These are phyloP conservation scores for Carex parvula DNA, from an alignment of 176 grass and related monocot genomes.

Conservation along the genomic window DNA sequence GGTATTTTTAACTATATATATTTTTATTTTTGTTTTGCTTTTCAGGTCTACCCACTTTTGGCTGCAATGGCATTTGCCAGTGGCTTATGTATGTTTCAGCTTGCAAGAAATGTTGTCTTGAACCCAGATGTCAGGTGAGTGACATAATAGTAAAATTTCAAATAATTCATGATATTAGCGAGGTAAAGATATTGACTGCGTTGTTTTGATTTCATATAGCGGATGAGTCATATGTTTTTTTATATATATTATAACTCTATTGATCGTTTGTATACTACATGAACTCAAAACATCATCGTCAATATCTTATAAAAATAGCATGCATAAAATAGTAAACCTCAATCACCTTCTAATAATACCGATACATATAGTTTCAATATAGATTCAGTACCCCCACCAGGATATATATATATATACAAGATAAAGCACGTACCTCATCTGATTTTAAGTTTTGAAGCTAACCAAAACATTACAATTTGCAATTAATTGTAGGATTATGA, in stretches of 20 bases:
- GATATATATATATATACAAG: not conserved
- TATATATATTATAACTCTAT: too few species aligned
- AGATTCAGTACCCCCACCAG: not conserved
- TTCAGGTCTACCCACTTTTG: conserved; percentile 30
- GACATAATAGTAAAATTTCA: too few species aligned
- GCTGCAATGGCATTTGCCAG: conserved; percentile 29
- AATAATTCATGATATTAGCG: too few species aligned
- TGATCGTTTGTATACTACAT: too few species aligned
- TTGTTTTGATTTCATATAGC: too few species aligned
- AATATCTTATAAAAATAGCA: too few species aligned
- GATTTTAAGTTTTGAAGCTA: not conserved
- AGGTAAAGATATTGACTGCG: too few species aligned
- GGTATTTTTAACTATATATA: not conserved
- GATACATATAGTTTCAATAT: too few species aligned
- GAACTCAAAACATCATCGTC: too few species aligned
- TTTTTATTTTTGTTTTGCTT: not conserved
- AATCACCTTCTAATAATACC: not conserved
- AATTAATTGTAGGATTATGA: conserved; percentile 13
- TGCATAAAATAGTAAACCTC: not conserved
- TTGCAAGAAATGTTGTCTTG: conserved; percentile 30
- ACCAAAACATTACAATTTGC: not conserved
- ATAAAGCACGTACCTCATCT: too few species aligned
- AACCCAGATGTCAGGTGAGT: conserved; percentile 36
- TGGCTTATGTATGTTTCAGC: conserved; percentile 30
- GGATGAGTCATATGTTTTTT: too few species aligned